These are phyloP conservation scores for Macrolepiota albuminosa DNA, from an alignment of 768 basidiomycete species.

Conservation along the genomic window DNA sequence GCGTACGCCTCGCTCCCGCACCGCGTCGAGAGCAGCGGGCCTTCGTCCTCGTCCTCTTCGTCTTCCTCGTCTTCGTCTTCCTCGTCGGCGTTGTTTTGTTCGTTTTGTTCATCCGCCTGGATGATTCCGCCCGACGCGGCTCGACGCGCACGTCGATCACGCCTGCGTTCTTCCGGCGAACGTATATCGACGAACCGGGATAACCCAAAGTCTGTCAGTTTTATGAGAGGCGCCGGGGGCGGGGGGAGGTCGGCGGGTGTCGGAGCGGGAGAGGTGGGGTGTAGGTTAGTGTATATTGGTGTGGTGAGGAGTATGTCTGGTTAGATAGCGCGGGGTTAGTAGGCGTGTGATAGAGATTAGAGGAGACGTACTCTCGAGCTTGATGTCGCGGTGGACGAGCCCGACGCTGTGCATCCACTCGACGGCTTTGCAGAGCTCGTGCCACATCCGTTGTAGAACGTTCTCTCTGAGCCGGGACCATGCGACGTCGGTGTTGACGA, in stretches of 20 bases:
- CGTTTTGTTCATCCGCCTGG: no score
- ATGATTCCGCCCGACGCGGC: background rate
- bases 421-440: no score
- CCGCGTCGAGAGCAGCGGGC: conserved; percentile 64
- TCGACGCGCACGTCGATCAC: conserved; percentile 6
- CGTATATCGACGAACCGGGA: conserved; percentile 73
- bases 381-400: no score
- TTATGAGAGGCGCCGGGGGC: conserved; percentile 58
- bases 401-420: no score
- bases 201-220: conserved; percentile 88
- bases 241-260: conserved; percentile 28
- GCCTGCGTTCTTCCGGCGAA: conserved; percentile 14
- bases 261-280: conserved; percentile 21
- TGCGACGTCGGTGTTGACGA: no score
- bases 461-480: no score
- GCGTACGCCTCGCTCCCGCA: conserved; percentile 91
- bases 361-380: no score
- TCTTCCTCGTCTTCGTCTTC: conserved; percentile 17
- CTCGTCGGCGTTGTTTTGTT: background rate
- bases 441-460: no score
- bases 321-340: no score
- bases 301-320: conserved; percentile 75
- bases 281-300: conserved; percentile 22
- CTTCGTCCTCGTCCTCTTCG: conserved; percentile 19
- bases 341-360: no score